phyloP scores from a whole-genome alignment of 2,329 filamentous ascomycete genomes.

The Boeremia exigua region DNA sequence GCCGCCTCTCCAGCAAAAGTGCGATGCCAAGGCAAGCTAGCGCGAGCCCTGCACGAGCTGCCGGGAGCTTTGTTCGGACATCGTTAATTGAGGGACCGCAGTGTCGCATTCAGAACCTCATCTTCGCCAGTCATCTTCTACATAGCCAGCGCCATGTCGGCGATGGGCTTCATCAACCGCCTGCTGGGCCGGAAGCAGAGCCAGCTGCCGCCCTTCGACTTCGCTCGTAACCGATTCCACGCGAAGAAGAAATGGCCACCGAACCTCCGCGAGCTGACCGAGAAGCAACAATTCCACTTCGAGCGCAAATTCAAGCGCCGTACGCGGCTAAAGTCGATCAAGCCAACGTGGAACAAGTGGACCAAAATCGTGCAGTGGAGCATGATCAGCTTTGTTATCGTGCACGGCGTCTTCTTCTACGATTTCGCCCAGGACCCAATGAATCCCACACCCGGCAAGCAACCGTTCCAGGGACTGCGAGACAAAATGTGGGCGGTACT shows the following conservation, averaged over 20 bases:
- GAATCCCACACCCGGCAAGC: slow-evolving; percentile 41
- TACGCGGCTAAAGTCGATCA: slow-evolving; percentile 64
- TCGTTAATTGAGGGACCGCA: slow-evolving; percentile 20
- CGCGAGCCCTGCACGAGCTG: slow-evolving; percentile 9
- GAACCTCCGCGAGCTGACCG: slow-evolving; percentile 71
- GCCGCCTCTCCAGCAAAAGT: slow-evolving; percentile 26
- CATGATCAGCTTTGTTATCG: slow-evolving; percentile 56
- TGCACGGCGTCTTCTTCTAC: slow-evolving; percentile 67
- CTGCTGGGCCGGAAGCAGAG: slow-evolving; percentile 54
- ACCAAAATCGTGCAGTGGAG: slow-evolving; percentile 68
- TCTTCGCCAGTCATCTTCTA: slow-evolving; percentile 15
- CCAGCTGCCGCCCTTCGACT: slow-evolving; percentile 45
- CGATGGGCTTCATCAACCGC: slow-evolving; percentile 53
- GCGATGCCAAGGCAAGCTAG: slow-evolving; percentile 25
- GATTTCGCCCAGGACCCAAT: slow-evolving; percentile 54
- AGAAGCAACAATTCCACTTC: slow-evolving; percentile 76
- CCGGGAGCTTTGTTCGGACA: slow-evolving; percentile 24
- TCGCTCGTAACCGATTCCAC: slow-evolving; percentile 64
- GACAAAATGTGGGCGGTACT: slow-evolving; percentile 33
- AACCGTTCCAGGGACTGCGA: slow-evolving; percentile 39
- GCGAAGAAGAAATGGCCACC: slow-evolving; percentile 80
- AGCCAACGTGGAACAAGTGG: slow-evolving; percentile 69
- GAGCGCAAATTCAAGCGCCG: slow-evolving; percentile 80
- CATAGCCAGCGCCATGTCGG: slow-evolving; percentile 8
- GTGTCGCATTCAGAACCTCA: neutral